Base-by-base conservation (phyloP, 2,329 filamentous ascomycete genomes). In the Trichophyton simii region DNA sequence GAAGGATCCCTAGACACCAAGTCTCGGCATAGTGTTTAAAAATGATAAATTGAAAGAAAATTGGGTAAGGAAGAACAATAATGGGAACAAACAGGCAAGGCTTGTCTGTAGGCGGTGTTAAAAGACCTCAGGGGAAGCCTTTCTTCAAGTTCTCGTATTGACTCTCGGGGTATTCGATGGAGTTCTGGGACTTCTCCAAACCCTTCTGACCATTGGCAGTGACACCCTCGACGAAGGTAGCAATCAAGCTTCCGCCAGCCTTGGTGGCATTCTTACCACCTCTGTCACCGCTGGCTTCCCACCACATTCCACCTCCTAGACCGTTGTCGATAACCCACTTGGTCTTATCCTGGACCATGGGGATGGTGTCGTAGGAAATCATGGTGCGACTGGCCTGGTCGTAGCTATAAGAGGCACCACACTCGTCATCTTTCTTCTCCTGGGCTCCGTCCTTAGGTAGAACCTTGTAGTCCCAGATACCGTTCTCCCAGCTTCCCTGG, bases 251-350 rank as follows among this genome's bases (percentile, higher is more conserved):
- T 0, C 80, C 77, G 31, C 74, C 70, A 5, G 66, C 66, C 57
- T 70, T 68, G 55, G 69, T 68, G 4, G 70, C 73, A 59, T 7
- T 25, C 41, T 28, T 58, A 0, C 84, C 85, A 6, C 78, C 74
- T 69, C 85, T 86, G 72, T 96, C 92, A 3, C 84, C 87, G 68
- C 87, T 92, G 68, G 84, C 88, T 77, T 96, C 91, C 89, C 89
- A 94, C 90, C 91, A 96, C 91, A 96, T 96, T 20, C 82, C 89
- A n/a, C 91, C 91, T 11, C 91, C 91, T 0, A 96, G 80, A 0
- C 81, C 77, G 25, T 80, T 76, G 18, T 82, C 70, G 68, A 79
- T 82, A 69, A 96, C 82, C 70, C 84, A 96, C 11, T 82, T 75
- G 2, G 85, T 83, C 78, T 96, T 96, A 64, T 77, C 72, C 64